Conservation (phyloP, 768 basidiomycete genomes). For the Auricularia sp. region DNA sequence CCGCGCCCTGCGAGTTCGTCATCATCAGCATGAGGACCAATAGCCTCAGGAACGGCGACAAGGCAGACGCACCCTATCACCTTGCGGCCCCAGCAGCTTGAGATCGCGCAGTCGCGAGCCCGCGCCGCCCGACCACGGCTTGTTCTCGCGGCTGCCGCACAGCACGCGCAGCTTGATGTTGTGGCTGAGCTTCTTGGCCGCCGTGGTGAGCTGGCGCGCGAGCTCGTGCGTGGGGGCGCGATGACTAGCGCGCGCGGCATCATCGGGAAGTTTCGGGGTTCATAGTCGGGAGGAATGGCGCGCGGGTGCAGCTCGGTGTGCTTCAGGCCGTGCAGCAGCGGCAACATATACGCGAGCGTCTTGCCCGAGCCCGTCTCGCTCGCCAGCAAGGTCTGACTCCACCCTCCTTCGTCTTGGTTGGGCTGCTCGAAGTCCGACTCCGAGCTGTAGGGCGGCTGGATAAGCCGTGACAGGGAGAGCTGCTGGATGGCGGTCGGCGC, state of each 20-base stretch:
- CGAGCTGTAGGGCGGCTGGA: conserved; percentile 19
- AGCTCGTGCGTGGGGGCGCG: conserved; percentile 85
- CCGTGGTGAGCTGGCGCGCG: conserved; percentile 62
- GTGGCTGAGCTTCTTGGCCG: conserved; percentile 68
- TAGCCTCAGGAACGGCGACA: no score
- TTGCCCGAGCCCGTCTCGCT: conserved; percentile 90
- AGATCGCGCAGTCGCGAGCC: background rate
- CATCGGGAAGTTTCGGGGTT: conserved; percentile 22
- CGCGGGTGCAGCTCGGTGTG: conserved; percentile 34
- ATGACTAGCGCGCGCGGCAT: conserved; percentile 73
- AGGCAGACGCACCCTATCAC: no score
- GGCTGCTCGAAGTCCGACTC: no score
- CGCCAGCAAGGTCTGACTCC: conserved; percentile 52
- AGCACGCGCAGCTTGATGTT: conserved; percentile 63
- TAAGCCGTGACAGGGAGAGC: conserved; percentile 55
- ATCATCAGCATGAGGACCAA: no score
- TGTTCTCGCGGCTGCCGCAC: conserved; percentile 57
- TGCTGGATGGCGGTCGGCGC: conserved; percentile 72
- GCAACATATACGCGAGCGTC: conserved; percentile 82
- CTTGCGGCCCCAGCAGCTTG: background rate
- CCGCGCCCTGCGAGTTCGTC: background rate
- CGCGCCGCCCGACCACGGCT: background rate
- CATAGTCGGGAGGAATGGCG: conserved; percentile 1
- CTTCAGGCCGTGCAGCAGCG: conserved; percentile 72
- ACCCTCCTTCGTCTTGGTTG: background rate